A percentile compares a stretch with the other conserved stretches of the same genome.
These are phyloP conservation scores for Sanguinoderma infundibulare DNA, from an alignment of 1,284 basidiomycete species.

Conservation along the genomic window DNA sequence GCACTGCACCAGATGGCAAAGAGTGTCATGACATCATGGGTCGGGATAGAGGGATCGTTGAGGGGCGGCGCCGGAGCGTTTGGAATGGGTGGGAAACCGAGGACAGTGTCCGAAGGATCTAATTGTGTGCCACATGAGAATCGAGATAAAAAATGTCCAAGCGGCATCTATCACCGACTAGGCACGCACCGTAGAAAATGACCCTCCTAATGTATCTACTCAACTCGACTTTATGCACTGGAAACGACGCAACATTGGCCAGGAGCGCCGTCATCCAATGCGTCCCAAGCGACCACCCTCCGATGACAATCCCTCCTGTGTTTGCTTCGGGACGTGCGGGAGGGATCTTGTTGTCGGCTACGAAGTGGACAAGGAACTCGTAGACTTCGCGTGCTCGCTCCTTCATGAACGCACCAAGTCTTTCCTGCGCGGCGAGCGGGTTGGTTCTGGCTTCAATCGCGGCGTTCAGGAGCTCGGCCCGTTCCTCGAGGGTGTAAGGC, in stretches of 20 bases:
- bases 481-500: conserved; percentile 8
- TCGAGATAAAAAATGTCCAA: not conserved
- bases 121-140: not conserved
- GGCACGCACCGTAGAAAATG: conserved; percentile 28
- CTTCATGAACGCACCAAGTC: conserved; percentile 10
- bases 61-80: not conserved
- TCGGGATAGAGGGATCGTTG: not conserved
- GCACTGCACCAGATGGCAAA: not conserved
- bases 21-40: not conserved
- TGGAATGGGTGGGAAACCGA: not conserved
- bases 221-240: conserved; percentile 9
- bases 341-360: conserved; percentile 24
- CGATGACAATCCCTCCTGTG: conserved; percentile 6
- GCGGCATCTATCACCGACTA: too few species aligned
- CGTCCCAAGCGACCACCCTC: conserved; percentile 12
- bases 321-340: not conserved
- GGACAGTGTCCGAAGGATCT: not conserved
- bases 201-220: conserved; percentile 28
- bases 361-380: conserved; percentile 29
- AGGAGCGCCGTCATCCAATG: conserved; percentile 23
- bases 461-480: conserved; percentile 21
- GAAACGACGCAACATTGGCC: conserved; percentile 25
- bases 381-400: conserved; percentile 25
- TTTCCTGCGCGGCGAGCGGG: conserved; percentile 1
- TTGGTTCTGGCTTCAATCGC: conserved; percentile 3